Base-by-base conservation (phyloP, 129 eudicot genomes). In the Centaurea solstitialis region DNA sequence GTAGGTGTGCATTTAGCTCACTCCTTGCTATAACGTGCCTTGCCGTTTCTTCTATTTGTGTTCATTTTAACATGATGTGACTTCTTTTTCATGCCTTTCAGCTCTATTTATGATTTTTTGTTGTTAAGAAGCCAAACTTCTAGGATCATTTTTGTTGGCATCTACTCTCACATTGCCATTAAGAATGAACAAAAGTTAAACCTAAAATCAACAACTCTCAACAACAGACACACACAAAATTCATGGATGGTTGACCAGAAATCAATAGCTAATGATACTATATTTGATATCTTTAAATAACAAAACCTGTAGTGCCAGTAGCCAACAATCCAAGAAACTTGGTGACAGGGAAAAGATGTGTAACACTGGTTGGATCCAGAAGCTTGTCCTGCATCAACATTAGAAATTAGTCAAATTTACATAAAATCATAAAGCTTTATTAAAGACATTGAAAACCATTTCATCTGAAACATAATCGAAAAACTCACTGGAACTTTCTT, bases 401-500 rank as follows among this genome's bases (percentile, higher is more conserved):
- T 5, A 69, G 4, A 75, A 26, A 33, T 33, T 33, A 33, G 37
- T 33, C 37, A 33, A 33, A 9, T 41, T 41, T n/a, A 35, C 39
- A 35, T 6, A 80, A 37, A 59, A 80, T 18, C 71, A 39, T 43
- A 9, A 78, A 22, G 3, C 73, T 76, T n/a, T n/a, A n/a, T n/a
- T 24, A 10, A 30, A 59, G 59, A n/a, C 24, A 10, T 28, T 4
- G 0, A 15, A 45, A 71, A 74, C 37, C 73, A 72, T 35, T 8
- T 9, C 57, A 80, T 7, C 30, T 35, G 0, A 65, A 78, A 4
- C 53, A 22, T 13, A 70, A 59, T 7, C 7, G 20, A 8, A 72
- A 76, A 11, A 89, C 98, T 68, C 78, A 95, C 98, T 68, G 98
- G 97, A 26, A 95, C 98, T 82, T 95, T 95, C 97, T 95, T 95